Conservation (phyloP, 1,284 basidiomycete species). For the Peniophora sp. region DNA sequence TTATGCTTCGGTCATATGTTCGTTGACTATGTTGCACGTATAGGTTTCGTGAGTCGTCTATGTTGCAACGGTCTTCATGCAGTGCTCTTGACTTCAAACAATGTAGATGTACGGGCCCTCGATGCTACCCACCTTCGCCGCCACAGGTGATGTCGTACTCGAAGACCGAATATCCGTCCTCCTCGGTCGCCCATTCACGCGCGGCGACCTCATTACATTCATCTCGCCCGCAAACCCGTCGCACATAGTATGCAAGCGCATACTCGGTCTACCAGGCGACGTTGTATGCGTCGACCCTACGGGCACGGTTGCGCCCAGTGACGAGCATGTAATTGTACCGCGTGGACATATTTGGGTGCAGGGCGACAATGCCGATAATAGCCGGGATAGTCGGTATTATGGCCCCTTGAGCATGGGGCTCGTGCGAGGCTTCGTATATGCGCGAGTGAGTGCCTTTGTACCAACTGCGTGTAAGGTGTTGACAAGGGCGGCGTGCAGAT, state of each 20-base stretch:
- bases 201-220: conserved; percentile 82
- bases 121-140: conserved; percentile 79
- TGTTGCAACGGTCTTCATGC: background rate
- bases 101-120: conserved; percentile 59
- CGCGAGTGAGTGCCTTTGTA: conserved; percentile 43
- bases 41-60: conserved; percentile 10
- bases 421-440: conserved; percentile 70
- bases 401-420: conserved; percentile 88
- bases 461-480: no score
- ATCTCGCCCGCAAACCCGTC: conserved; percentile 68
- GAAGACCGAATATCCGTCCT: conserved; percentile 50
- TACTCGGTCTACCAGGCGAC: conserved; percentile 89
- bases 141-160: conserved; percentile 50
- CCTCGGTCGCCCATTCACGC: conserved; percentile 36
- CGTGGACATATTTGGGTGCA: conserved; percentile 87
- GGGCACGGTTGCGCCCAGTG: conserved; percentile 48
- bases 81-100: background rate
- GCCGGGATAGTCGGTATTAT: conserved; percentile 84
- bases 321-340: conserved; percentile 70
- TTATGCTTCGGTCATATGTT: conserved; percentile 51
- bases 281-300: conserved; percentile 82
- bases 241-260: conserved; percentile 80
- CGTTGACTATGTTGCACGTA: conserved; percentile 47
- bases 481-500: no score
- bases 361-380: conserved; percentile 84